A percentile compares a stretch with the other conserved stretches of the same genome.
Conservation (phyloP, 176 grass and related monocot species). For the Phoenix roebelenii region DNA sequence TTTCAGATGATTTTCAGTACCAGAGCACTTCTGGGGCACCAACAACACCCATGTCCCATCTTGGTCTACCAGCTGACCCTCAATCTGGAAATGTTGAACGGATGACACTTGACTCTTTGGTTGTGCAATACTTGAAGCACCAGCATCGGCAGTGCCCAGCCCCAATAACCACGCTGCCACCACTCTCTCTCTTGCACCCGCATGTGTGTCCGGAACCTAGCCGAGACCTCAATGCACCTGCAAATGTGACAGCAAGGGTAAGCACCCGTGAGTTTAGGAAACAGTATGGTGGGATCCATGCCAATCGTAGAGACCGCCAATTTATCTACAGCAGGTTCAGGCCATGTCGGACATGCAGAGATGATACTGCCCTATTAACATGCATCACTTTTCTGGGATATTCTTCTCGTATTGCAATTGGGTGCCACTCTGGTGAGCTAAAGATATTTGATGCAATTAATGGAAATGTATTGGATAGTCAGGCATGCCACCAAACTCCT, state of each 20-base stretch:
- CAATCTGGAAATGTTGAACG: slow-evolving; percentile 55
- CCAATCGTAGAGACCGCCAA: slow-evolving; percentile 75
- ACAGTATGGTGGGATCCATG: slow-evolving; percentile 64
- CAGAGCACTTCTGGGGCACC: slow-evolving; percentile 38
- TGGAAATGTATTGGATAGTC: slow-evolving; percentile 63
- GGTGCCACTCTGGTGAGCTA: slow-evolving; percentile 70
- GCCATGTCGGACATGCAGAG: slow-evolving; percentile 76
- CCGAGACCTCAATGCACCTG: slow-evolving; percentile 59
- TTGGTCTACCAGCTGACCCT: slow-evolving; percentile 20
- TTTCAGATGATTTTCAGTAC: slow-evolving; percentile 52
- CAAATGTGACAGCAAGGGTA: slow-evolving; percentile 74
- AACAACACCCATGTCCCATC: slow-evolving; percentile 13
- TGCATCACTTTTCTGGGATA: slow-evolving; percentile 85
- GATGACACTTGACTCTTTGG: slow-evolving; percentile 85
- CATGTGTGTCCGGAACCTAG: slow-evolving; percentile 95
- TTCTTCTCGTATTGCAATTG: slow-evolving; percentile 69
- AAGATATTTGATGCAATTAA: slow-evolving; percentile 88
- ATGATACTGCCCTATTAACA: slow-evolving; percentile 63
- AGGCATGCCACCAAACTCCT: slow-evolving; percentile 54
- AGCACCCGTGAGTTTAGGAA: slow-evolving; percentile 66
- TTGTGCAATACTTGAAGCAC: slow-evolving; percentile 96
- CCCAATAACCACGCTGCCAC: slow-evolving; percentile 94
- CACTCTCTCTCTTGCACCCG: slow-evolving; percentile 75
- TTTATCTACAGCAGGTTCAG: slow-evolving; percentile 97
- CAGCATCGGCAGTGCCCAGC: slow-evolving; percentile 89